Percentiles rank a stretch among this genome's conserved stretches.
phyloP scores from a whole-genome alignment of 139 green algal species.

The Haematococcus lacustris region DNA sequence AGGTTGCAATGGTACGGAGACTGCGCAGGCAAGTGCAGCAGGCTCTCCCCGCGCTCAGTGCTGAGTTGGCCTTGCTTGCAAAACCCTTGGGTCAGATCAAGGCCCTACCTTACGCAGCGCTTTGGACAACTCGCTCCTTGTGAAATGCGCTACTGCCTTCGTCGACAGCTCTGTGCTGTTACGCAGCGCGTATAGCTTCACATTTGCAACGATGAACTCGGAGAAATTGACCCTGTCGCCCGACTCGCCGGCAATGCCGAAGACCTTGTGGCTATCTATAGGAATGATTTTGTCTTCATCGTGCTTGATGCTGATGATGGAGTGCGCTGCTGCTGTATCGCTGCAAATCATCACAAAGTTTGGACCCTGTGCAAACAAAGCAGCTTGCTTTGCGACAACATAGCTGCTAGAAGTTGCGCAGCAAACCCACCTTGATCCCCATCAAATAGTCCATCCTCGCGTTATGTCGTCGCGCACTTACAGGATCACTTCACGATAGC shows the following conservation, averaged over 20 bases:
- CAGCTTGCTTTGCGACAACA: background rate
- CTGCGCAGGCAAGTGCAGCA: constrained; percentile 36
- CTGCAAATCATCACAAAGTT: constrained; percentile 94
- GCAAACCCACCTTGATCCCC: constrained; percentile 33
- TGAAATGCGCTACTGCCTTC: constrained; percentile 86
- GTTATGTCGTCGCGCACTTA: too few species aligned
- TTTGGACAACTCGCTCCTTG: constrained; percentile 84
- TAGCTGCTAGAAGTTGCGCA: background rate
- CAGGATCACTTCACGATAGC: too few species aligned
- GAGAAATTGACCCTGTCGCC: constrained; percentile 87
- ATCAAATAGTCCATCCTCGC: constrained; percentile 64
- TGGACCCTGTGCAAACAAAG: constrained; percentile 31
- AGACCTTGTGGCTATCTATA: constrained; percentile 80
- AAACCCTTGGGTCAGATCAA: background rate
- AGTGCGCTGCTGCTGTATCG: constrained; percentile 79
- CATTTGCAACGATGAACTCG: constrained; percentile 86
- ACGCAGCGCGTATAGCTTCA: constrained; percentile 83
- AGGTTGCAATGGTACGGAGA: constrained; percentile 90
- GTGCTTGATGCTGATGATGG: constrained; percentile 95
- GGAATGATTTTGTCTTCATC: constrained; percentile 92
- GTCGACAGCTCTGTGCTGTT: constrained; percentile 80
- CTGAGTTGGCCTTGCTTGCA: background rate
- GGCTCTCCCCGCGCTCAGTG: background rate
- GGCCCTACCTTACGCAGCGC: constrained; percentile 73
- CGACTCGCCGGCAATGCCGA: constrained; percentile 81